phyloP scores from a whole-genome alignment of 805 yeast species.

The Grigorovia jiainica region DNA sequence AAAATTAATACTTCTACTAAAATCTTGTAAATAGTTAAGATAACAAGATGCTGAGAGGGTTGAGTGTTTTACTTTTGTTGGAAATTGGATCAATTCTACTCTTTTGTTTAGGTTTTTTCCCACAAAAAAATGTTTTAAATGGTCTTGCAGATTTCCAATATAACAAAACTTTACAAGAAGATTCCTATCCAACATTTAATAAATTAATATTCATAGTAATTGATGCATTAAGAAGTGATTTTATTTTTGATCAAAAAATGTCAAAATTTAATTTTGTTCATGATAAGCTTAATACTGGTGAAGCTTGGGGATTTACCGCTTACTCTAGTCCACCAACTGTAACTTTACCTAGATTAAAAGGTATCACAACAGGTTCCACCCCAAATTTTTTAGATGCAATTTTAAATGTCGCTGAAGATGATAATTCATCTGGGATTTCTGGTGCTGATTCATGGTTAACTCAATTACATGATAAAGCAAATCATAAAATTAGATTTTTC shows the following conservation, averaged over 20 bases:
- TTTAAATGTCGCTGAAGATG: conserved; percentile 86
- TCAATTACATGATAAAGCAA: conserved; percentile 40
- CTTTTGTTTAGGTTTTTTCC: conserved; percentile 82
- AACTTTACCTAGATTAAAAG: conserved; percentile 87
- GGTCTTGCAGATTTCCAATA: conserved; percentile 39
- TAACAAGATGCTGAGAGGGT: background rate
- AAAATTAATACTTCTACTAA: background rate
- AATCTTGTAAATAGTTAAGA: background rate
- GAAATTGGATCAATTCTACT: conserved; percentile 49
- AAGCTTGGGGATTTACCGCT: conserved; percentile 84
- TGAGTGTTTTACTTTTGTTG: background rate
- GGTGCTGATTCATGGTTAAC: conserved; percentile 82
- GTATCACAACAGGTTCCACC: conserved; percentile 88
- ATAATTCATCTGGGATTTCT: conserved; percentile 53
- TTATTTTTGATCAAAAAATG: conserved; percentile 49
- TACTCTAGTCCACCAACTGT: conserved; percentile 94
- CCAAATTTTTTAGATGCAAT: conserved; percentile 93
- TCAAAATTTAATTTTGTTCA: conserved; percentile 68
- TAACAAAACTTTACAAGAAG: conserved; percentile 26
- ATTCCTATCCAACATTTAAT: conserved; percentile 37
- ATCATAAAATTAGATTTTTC: conserved; percentile 56
- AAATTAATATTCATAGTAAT: conserved; percentile 74
- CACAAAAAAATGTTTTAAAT: conserved; percentile 68
- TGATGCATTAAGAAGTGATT: conserved; percentile 89
- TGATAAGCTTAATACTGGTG: conserved; percentile 48